Conservation (phyloP, 768 basidiomycete species). For the Tylopilus balloui region DNA sequence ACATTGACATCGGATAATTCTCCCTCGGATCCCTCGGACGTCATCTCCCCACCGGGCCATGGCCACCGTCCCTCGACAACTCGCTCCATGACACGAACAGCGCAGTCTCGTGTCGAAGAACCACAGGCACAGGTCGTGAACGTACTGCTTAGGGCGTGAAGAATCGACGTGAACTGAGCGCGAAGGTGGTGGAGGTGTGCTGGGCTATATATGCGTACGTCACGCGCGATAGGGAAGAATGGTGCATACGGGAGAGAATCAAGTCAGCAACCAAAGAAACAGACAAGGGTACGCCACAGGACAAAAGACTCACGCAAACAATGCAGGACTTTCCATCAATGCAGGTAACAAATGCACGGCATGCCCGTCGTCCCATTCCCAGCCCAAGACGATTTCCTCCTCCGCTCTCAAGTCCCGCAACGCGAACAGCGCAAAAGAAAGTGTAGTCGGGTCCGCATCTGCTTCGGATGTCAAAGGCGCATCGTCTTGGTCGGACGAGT, state of each 20-base stretch:
- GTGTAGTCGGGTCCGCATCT: slow-evolving; percentile 32
- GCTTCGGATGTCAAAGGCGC: slow-evolving; percentile 10
- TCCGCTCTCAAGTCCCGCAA: slow-evolving; percentile 65
- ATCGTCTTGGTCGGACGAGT: slow-evolving; percentile 20
- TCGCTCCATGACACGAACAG: slow-evolving; percentile 56
- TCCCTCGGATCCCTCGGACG: slow-evolving; percentile 20
- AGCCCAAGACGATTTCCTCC: slow-evolving; percentile 85
- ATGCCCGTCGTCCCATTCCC: slow-evolving; percentile 97
- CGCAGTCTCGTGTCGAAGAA: slow-evolving; percentile 56
- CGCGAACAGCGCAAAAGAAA: slow-evolving; percentile 81
- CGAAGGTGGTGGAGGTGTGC: slow-evolving; percentile 50
- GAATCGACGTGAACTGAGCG: slow-evolving; percentile 62
- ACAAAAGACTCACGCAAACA: slow-evolving; percentile 50
- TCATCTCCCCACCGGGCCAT: slow-evolving; percentile 29
- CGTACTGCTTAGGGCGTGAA: slow-evolving; percentile 63
- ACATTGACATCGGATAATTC: slow-evolving; percentile 14
- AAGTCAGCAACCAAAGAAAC: slow-evolving; percentile 10
- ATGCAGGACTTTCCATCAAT: slow-evolving; percentile 51
- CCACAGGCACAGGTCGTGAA: slow-evolving; percentile 78
- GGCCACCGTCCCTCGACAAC: slow-evolving; percentile 47
- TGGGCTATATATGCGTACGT: slow-evolving; percentile 32
- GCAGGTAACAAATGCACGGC: slow-evolving; percentile 76
- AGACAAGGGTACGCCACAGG: not conserved
- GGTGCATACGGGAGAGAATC: not conserved
- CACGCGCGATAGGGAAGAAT: not conserved